Evolutionary conservation across 495 filamentous ascomycete species (phyloP).

Genomic region (Xylaria castorea): DNA sequence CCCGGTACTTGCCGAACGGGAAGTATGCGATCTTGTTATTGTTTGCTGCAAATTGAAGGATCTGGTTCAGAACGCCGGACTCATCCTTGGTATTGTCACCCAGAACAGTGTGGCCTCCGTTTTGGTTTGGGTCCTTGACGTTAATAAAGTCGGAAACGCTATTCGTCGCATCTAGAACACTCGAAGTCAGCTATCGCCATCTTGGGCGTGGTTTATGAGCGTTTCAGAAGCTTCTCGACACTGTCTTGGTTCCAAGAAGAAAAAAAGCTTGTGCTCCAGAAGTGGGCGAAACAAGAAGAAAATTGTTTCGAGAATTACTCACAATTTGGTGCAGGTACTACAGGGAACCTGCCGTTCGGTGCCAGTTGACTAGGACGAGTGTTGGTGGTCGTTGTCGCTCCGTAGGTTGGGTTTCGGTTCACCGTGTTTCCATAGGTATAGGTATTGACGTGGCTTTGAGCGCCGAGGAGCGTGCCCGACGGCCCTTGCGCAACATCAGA

Average conservation of each 20-base stretch:
- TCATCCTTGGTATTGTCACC: conserved; percentile 51
- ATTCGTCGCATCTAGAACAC: background rate
- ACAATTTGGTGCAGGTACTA: conserved; percentile 44
- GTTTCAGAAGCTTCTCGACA: background rate
- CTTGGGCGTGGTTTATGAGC: no score
- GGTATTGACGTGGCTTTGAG: conserved; percentile 38
- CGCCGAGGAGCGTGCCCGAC: conserved; percentile 34
- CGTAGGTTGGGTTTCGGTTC: conserved; percentile 65
- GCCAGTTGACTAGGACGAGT: conserved; percentile 40
- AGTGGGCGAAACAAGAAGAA: background rate
- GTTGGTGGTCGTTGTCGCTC: conserved; percentile 47
- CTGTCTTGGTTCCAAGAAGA: background rate
- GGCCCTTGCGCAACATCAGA: conserved; percentile 43
- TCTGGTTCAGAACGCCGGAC: conserved; percentile 46
- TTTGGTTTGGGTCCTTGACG: conserved; percentile 51
- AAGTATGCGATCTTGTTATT: conserved; percentile 53
- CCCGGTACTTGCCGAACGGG: conserved; percentile 57
- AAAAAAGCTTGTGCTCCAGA: background rate
- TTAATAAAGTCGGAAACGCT: conserved; percentile 49
- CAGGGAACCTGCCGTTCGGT: conserved; percentile 43
- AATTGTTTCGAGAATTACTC: background rate
- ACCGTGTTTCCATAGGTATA: conserved; percentile 62
- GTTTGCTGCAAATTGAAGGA: conserved; percentile 44
- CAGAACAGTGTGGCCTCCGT: conserved; percentile 45
- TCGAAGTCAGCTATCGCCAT: background rate